Evolutionary conservation across 805 yeast species (phyloP).

Genomic region (Wickerhamiella lipophila): DNA sequence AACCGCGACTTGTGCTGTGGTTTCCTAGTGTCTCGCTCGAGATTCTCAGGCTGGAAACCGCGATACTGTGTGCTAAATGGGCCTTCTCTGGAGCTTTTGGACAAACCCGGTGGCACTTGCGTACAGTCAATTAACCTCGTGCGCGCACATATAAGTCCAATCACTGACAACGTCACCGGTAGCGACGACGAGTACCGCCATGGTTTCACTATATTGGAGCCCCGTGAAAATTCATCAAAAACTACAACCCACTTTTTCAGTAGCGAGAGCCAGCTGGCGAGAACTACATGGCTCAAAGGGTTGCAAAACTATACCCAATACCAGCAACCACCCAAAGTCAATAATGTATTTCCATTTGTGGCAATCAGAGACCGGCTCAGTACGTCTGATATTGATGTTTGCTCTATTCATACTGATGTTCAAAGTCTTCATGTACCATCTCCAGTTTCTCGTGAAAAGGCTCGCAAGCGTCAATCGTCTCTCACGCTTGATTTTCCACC

Average conservation of each 20-base stretch:
- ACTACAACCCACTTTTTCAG: constrained; percentile 7
- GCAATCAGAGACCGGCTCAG: constrained; percentile 1
- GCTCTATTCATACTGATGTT: not conserved
- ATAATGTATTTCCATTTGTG: not conserved
- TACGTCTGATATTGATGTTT: not conserved
- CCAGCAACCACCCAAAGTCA: not conserved
- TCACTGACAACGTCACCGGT: constrained; percentile 7
- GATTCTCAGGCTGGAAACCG: constrained; percentile 11
- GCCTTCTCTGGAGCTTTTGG: constrained; percentile 1
- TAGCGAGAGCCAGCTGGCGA: not conserved
- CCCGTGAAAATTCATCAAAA: not conserved
- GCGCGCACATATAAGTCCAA: constrained; percentile 1
- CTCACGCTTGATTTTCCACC: constrained; percentile 6
- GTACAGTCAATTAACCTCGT: not conserved
- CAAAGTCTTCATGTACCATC: not conserved
- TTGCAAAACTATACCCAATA: not conserved
- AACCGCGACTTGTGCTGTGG: not conserved
- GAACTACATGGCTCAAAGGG: constrained; percentile 1
- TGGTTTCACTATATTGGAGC: constrained; percentile 10
- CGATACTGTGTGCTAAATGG: constrained; percentile 12
- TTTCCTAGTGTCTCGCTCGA: constrained; percentile 6
- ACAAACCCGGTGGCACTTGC: constrained; percentile 9
- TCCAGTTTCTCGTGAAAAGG: not conserved
- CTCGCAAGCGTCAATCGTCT: constrained; percentile 1
- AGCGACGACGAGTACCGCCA: constrained; percentile 12